phyloP scores from a whole-genome alignment of 305 asterid genomes.

The Stenogyne calaminthoides region DNA sequence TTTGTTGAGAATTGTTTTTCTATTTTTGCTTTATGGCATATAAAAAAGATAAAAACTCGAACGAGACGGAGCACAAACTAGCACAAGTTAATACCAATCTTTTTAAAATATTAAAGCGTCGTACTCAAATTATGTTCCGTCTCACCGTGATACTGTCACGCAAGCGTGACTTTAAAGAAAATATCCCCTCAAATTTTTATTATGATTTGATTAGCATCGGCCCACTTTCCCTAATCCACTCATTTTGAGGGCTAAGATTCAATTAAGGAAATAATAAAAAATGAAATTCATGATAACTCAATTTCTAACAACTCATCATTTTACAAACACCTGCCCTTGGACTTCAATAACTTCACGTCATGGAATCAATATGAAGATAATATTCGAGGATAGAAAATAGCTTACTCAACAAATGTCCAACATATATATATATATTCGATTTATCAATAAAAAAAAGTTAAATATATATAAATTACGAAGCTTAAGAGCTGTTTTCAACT shows the following conservation, averaged over 20 bases:
- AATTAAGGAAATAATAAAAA: neutral
- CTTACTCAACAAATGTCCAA: neutral
- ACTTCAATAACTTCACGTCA: slow-evolving; percentile 24
- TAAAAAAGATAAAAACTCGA: too few species aligned
- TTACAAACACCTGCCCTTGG: slow-evolving; percentile 14
- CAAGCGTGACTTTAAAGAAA: too few species aligned
- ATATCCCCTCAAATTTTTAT: too few species aligned
- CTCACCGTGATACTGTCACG: too few species aligned
- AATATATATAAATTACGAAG: too few species aligned
- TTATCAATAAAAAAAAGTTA: neutral
- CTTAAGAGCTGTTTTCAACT: too few species aligned
- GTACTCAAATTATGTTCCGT: too few species aligned
- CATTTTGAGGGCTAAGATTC: neutral
- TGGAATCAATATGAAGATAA: neutral
- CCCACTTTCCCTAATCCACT: neutral
- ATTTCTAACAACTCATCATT: slow-evolving; percentile 1
- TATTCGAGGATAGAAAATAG: neutral
- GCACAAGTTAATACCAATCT: too few species aligned
- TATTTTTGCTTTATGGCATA: too few species aligned
- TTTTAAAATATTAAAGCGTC: too few species aligned
- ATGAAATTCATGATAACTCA: neutral
- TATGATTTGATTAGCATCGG: neutral
- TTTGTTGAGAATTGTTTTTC: too few species aligned
- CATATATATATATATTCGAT: neutral
- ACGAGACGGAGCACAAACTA: too few species aligned